A percentile compares a stretch with the other conserved stretches of the same genome.
These are phyloP conservation scores for Penicillium italicum DNA, from an alignment of 2,329 filamentous ascomycete species.

Conservation along the genomic window DNA sequence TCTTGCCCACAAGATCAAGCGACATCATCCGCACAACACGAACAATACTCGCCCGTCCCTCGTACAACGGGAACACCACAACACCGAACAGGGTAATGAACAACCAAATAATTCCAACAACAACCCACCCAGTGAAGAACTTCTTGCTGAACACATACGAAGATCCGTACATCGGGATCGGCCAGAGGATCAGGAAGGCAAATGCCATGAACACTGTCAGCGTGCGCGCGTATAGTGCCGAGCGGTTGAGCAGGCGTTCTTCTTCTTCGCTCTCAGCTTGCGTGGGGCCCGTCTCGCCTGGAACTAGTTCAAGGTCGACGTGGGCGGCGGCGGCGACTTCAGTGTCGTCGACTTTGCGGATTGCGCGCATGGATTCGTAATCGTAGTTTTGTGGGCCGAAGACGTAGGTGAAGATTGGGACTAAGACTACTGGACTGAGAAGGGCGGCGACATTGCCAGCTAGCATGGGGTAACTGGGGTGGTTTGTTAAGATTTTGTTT, in stretches of 20 bases:
- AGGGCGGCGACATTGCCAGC: conserved; percentile 82
- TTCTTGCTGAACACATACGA: conserved; percentile 76
- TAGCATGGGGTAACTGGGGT: conserved; percentile 66
- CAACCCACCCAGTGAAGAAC: conserved; percentile 80
- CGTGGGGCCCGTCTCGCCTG: conserved; percentile 45
- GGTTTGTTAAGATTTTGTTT: conserved; percentile 2
- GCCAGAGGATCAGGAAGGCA: conserved; percentile 76
- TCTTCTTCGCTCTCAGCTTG: conserved; percentile 43
- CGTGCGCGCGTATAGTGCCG: conserved; percentile 53
- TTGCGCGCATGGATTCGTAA: conserved; percentile 77
- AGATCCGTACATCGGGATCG: conserved; percentile 83
- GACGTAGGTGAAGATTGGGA: conserved; percentile 69
- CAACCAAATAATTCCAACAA: conserved; percentile 74
- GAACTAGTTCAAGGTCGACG: conserved; percentile 62
- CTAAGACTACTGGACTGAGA: conserved; percentile 69
- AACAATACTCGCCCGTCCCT: conserved; percentile 66
- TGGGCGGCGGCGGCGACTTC: conserved; percentile 63
- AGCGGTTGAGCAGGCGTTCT: conserved; percentile 52
- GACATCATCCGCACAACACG: conserved; percentile 61
- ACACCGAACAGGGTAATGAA: conserved; percentile 70
- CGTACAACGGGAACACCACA: conserved; percentile 75
- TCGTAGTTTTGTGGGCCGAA: conserved; percentile 76
- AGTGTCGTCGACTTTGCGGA: conserved; percentile 73
- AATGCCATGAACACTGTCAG: conserved; percentile 64
- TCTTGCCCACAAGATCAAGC: conserved; percentile 53